phyloP scores from a whole-genome alignment of 2,329 filamentous ascomycete species.

The Colletotrichum musae region DNA sequence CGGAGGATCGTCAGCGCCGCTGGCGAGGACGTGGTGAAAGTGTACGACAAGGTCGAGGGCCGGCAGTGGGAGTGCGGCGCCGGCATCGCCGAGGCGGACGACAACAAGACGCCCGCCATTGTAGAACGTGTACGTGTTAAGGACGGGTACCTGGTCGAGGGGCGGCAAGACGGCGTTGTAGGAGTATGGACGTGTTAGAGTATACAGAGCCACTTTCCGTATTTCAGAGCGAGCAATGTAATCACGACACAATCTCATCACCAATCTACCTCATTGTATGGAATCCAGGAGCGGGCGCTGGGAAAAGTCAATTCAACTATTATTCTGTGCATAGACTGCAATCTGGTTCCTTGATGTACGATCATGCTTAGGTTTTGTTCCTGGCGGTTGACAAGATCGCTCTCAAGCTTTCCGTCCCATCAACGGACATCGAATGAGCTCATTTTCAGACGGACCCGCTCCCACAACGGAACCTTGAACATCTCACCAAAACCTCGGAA shows the following conservation, averaged over 20 bases:
- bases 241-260: constrained; percentile 13
- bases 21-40: constrained; percentile 93
- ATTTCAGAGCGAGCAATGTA: constrained; percentile 35
- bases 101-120: constrained; percentile 74
- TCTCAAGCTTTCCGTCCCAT: constrained; percentile 17
- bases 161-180: constrained; percentile 87
- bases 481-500: constrained; percentile 5
- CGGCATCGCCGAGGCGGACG: constrained; percentile 78
- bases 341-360: background rate
- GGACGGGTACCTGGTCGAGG: constrained; percentile 95
- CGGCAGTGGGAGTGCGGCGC: constrained; percentile 97
- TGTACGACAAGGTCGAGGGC: constrained; percentile 97
- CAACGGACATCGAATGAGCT: background rate
- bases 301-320: background rate
- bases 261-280: too few species aligned
- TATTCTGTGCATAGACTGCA: background rate
- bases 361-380: background rate
- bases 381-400: background rate
- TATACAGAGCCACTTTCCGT: constrained; percentile 35
- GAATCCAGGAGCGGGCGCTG: too few species aligned
- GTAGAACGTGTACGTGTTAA: constrained; percentile 92
- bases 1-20: constrained; percentile 92
- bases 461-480: constrained; percentile 1
- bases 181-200: constrained; percentile 87
- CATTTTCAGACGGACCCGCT: constrained; percentile 34